Evolutionary conservation across 176 grass and related monocot species (phyloP).

Genomic region (Miscanthus lutarioriparius): DNA sequence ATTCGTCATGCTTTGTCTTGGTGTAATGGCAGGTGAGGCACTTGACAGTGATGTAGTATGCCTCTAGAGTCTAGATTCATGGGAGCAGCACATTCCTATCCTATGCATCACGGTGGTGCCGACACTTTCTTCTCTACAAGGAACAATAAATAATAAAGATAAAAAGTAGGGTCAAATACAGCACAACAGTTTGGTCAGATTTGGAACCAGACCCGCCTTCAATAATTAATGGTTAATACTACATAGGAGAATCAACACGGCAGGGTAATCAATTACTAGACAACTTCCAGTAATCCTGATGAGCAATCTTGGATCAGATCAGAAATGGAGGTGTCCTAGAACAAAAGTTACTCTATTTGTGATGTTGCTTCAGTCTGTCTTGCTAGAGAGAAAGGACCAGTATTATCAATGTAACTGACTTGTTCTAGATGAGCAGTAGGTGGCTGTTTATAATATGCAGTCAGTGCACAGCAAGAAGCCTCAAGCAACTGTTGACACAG

Average conservation of each 20-base stretch:
- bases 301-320: neutral
- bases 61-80: no score
- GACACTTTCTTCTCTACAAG: constrained; percentile 27
- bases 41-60: constrained; percentile 29
- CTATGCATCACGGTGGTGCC: neutral
- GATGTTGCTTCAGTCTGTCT: neutral
- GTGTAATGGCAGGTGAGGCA: constrained; percentile 39
- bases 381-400: no score
- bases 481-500: constrained; percentile 13
- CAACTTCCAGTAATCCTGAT: neutral
- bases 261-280: neutral
- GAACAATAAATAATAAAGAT: constrained; percentile 16
- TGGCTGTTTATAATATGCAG: neutral
- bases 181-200: constrained; percentile 4
- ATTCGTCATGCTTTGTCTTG: constrained; percentile 15
- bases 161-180: neutral
- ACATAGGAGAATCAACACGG: neutral
- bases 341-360: neutral
- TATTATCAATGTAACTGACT: neutral
- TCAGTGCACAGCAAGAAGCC: constrained; percentile 27
- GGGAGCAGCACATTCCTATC: no score
- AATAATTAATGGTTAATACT: constrained; percentile 6
- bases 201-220: neutral
- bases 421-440: neutral
- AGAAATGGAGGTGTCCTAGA: neutral